Conservation (phyloP, 164 flowering plant genomes). For the Nymphaea thermarum region DNA sequence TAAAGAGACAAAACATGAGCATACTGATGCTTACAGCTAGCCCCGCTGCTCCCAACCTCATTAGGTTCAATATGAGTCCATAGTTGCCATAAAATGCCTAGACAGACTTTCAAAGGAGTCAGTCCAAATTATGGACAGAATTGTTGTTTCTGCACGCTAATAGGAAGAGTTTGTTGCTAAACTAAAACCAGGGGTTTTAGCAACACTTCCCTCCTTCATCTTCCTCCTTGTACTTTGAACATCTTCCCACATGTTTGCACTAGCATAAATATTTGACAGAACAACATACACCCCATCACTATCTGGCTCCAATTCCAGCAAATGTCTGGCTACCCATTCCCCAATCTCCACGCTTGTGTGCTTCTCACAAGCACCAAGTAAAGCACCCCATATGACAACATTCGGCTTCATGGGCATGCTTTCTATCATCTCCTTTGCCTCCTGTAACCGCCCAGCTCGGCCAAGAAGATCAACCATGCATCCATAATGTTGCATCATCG, state of each 20-base stretch:
- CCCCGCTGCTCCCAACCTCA: too few relatives aligned
- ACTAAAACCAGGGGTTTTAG: conserved; percentile 52
- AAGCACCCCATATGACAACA: conserved; percentile 38
- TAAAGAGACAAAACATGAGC: too few relatives aligned
- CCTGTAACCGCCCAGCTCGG: conserved; percentile 44
- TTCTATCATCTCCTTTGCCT: conserved; percentile 40
- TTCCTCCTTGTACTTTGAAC: conserved; percentile 34
- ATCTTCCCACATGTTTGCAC: conserved; percentile 42
- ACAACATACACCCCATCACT: conserved; percentile 61
- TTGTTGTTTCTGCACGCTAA: neutral
- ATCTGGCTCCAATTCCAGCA: conserved; percentile 54
- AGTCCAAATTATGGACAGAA: too few relatives aligned
- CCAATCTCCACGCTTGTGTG: conserved; percentile 43
- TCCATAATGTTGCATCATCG: conserved; percentile 47
- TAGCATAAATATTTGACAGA: conserved; percentile 57
- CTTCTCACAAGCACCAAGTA: conserved; percentile 59
- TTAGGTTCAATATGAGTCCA: too few relatives aligned
- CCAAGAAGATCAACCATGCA: conserved; percentile 72
- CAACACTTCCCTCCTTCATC: conserved; percentile 32
- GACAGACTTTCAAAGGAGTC: too few relatives aligned
- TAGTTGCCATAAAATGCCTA: too few relatives aligned
- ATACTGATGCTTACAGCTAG: too few relatives aligned
- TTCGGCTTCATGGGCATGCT: conserved; percentile 52
- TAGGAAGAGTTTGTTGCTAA: conserved; percentile 13
- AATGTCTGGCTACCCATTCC: conserved; percentile 44